Evolutionary conservation across 768 basidiomycete species (phyloP).

Genomic region (Auricularia sp.): DNA sequence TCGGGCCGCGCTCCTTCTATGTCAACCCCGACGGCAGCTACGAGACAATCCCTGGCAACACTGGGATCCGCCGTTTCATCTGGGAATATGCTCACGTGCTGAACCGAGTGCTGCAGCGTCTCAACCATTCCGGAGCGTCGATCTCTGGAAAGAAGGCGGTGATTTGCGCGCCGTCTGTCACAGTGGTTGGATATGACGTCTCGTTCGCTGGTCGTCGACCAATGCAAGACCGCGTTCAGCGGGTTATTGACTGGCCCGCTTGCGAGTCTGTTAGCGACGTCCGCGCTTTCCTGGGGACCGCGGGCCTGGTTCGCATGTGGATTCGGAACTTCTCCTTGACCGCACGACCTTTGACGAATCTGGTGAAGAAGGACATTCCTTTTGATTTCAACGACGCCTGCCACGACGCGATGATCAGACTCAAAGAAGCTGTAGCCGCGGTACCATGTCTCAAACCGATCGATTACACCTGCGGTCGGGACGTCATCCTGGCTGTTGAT

Average conservation of each 20-base stretch:
- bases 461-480: not conserved
- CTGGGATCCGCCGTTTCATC: slow-evolving; percentile 26
- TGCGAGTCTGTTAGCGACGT: slow-evolving; percentile 15
- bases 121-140: slow-evolving; percentile 28
- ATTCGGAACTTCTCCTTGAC: slow-evolving; percentile 16
- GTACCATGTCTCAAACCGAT: not conserved
- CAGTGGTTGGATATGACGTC: slow-evolving; percentile 30
- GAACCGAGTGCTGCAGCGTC: slow-evolving; percentile 27
- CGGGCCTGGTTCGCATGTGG: slow-evolving; percentile 16
- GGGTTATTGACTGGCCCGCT: slow-evolving; percentile 17
- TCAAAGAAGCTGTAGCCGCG: not conserved
- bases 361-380: slow-evolving; percentile 16
- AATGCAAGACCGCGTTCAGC: slow-evolving; percentile 17
- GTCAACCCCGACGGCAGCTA: slow-evolving; percentile 14
- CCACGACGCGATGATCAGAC: slow-evolving; percentile 10
- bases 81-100: slow-evolving; percentile 30
- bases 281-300: slow-evolving; percentile 17
- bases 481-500: slow-evolving; percentile 3
- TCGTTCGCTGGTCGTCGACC: slow-evolving; percentile 25
- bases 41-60: slow-evolving; percentile 29
- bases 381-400: slow-evolving; percentile 24
- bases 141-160: slow-evolving; percentile 28
- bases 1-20: slow-evolving; percentile 27
- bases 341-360: slow-evolving; percentile 10
- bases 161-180: slow-evolving; percentile 19